These are phyloP conservation scores for Sherardia arvensis DNA, from an alignment of 257 asterid species.

Conservation along the genomic window DNA sequence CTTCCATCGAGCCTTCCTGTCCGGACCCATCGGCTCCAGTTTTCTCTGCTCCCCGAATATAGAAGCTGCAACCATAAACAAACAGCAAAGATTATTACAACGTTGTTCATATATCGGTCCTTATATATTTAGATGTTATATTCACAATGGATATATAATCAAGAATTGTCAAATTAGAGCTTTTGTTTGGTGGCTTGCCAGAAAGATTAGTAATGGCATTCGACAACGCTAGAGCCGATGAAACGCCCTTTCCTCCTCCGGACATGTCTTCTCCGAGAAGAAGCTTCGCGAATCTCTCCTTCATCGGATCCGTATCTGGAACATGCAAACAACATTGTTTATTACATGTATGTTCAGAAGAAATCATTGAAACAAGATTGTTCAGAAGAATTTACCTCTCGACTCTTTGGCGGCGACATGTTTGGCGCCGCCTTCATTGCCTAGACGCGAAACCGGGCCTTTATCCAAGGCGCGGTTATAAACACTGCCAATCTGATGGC, in stretches of 20 bases:
- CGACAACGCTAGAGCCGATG: constrained; percentile 83
- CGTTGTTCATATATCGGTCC: too few relatives aligned
- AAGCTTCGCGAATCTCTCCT: constrained; percentile 67
- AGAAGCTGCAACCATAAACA: constrained; percentile 45
- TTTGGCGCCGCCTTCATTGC: constrained; percentile 13
- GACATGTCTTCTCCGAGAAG: constrained; percentile 94
- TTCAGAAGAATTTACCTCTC: constrained; percentile 25
- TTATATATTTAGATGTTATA: too few relatives aligned
- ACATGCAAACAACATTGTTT: background rate
- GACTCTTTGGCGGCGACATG: constrained; percentile 16
- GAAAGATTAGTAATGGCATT: constrained; percentile 89
- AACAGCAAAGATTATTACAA: background rate
- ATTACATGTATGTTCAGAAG: too few relatives aligned
- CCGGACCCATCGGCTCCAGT: constrained; percentile 72
- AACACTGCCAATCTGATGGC: constrained; percentile 14
- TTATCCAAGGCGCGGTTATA: constrained; percentile 16
- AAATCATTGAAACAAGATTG: too few relatives aligned
- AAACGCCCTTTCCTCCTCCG: constrained; percentile 89
- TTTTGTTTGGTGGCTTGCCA: constrained; percentile 25
- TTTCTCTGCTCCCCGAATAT: constrained; percentile 73
- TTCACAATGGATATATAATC: background rate
- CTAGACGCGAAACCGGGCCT: constrained; percentile 18
- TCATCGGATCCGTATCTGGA: constrained; percentile 63
- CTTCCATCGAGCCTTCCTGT: constrained; percentile 66
- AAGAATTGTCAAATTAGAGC: background rate